Percentiles rank a stretch among this genome's conserved stretches.
Conservation (phyloP, 2,329 filamentous ascomycete genomes). For the Sclerotinia trifoliorum region DNA sequence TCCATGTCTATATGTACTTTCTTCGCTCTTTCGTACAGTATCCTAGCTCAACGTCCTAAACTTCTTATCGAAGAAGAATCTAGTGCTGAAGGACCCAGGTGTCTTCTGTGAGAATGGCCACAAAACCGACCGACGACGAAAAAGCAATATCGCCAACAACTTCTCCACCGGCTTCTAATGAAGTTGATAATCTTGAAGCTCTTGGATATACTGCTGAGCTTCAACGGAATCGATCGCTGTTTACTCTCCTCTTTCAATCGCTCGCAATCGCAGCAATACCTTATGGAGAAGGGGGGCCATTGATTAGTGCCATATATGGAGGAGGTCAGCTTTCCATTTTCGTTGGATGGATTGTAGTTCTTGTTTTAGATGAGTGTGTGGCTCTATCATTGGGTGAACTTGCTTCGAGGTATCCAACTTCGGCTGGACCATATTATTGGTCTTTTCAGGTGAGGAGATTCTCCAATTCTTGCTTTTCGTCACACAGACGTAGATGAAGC, state of each 20-base stretch:
- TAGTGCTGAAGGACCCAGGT: not conserved
- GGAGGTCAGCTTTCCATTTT: conserved; percentile 55
- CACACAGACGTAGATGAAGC: not conserved
- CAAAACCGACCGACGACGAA: conserved; percentile 20
- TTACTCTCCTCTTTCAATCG: conserved; percentile 60
- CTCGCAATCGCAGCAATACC: conserved; percentile 61
- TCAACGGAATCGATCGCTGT: conserved; percentile 56
- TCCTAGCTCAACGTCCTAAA: not conserved
- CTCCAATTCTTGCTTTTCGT: not conserved
- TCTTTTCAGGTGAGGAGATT: conserved; percentile 59
- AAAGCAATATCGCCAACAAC: conserved; percentile 15
- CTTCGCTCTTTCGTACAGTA: not conserved
- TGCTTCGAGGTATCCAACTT: conserved; percentile 73
- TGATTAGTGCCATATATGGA: conserved; percentile 39
- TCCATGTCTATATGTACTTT: not conserved
- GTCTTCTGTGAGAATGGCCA: not conserved
- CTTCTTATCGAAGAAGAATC: not conserved
- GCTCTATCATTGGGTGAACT: conserved; percentile 71
- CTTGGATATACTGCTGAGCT: conserved; percentile 60
- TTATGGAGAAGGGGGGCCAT: conserved; percentile 46
- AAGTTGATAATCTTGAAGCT: conserved; percentile 31
- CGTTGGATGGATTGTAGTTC: conserved; percentile 55
- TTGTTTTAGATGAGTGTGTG: conserved; percentile 61
- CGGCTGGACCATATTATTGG: conserved; percentile 76
- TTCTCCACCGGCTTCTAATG: conserved; percentile 24